Evolutionary conservation across 805 yeast species (phyloP), one percentile per base, ranked within the genome.

Genomic region (Yamadazyma olivae): DNA sequence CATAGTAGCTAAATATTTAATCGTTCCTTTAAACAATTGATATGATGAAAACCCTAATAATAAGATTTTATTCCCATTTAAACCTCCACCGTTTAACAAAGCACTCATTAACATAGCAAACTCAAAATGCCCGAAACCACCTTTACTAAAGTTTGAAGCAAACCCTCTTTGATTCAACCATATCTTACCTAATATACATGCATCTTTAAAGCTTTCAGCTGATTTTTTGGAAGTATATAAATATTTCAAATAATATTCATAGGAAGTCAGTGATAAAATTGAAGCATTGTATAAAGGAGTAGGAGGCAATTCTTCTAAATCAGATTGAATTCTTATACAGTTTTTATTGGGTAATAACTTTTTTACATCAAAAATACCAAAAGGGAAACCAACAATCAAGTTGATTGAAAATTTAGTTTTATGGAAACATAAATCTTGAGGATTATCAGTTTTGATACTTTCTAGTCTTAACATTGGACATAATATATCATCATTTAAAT

Each of bases 41-140:
- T 89, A 93, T 16, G 95, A 83, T 3, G 96, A 88, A 57, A 84
- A 91, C 0, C 98, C 99, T 48, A 81, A 83, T 25, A 89, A 59
- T 37, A 93, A 67, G 17, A 88, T 81, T 50, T 80, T 83, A 50
- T 81, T 83, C 10, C 95, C 93, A 46, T 70, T 71, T 5, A 65
- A 58, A 40, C 91, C 90, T 48, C 95, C 95, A 49, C 96, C 96
- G 43, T 81, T 79, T 28, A 93, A 65, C 36, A 93, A 63, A 1
- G 89, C 83, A 27, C 95, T 81, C 80, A 88, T 77, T 33, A 91
- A 59, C 25, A 83, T 64, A 20, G 89, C 81, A 57, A 89, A 89
- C 62, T 93, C 98, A 56, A 88, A 88, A 49, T 83, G 85, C 9
- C 98, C 98, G 58, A 93, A 91, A 0, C 98, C 98, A 21, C 86